phyloP scores from a whole-genome alignment of 257 asterid genomes.

The Cinchona pubescens region DNA sequence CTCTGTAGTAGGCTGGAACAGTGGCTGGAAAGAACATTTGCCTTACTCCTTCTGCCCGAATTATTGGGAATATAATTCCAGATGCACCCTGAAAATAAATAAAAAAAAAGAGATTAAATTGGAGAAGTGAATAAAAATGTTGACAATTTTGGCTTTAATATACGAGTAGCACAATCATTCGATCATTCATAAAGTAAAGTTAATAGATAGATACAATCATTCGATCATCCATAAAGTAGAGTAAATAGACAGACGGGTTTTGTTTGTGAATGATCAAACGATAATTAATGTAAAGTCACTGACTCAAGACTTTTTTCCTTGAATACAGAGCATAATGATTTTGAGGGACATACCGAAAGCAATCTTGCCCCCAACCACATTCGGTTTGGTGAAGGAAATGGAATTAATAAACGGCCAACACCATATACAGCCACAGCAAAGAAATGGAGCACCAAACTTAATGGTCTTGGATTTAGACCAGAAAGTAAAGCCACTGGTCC shows the following conservation, averaged over 20 bases:
- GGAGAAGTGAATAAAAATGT: background rate
- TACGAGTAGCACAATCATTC: too few species aligned
- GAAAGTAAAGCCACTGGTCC: slow-evolving; percentile 69
- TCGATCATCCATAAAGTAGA: too few species aligned
- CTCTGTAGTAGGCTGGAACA: slow-evolving; percentile 70
- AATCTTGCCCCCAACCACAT: slow-evolving; percentile 55
- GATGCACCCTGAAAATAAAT: slow-evolving; percentile 57
- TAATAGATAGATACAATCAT: too few species aligned
- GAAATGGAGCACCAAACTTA: slow-evolving; percentile 63
- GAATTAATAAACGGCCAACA: slow-evolving; percentile 60
- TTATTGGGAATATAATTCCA: slow-evolving; percentile 68
- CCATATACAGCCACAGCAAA: slow-evolving; percentile 67
- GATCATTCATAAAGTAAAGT: too few species aligned
- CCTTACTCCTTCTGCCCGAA: slow-evolving; percentile 64
- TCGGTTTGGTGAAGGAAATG: slow-evolving; percentile 61
- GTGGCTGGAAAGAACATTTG: slow-evolving; percentile 81
- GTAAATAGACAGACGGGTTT: too few species aligned
- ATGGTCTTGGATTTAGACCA: slow-evolving; percentile 70
- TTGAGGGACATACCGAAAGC: slow-evolving; percentile 41
- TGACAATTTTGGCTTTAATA: too few species aligned
- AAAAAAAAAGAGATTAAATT: background rate
- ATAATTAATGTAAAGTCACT: too few species aligned
- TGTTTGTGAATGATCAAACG: too few species aligned
- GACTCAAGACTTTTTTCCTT: too few species aligned
- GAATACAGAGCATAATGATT: background rate